Base-by-base conservation (phyloP, 2,329 filamentous ascomycete species). In the Colletotrichum tofieldiae region DNA sequence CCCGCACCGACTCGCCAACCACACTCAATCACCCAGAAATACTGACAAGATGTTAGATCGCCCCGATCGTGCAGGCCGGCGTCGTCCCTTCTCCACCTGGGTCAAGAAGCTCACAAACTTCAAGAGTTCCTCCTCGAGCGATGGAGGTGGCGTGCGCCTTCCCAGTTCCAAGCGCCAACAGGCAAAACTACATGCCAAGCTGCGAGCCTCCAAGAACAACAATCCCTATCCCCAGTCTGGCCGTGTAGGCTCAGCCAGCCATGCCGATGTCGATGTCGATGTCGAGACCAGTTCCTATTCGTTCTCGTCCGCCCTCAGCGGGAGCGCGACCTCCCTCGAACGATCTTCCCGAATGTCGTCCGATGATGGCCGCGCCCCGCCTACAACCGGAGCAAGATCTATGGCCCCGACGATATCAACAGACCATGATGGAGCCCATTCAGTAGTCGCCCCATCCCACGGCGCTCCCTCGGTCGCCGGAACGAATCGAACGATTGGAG, bases 31-130 rank as follows among this genome's bases (percentile, higher is more conserved):
- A 73, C 43, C 47, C 39, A 32, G 37, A 49, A 41, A 41, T 23
- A 65, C 83, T 85, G 77, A 85, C 77, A 65, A 60, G 39, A 80
- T 83, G 74, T 77, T 83, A 95, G 93, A 95, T 81, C 90, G 91
- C 76, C 87, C 91, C 76, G 85, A 85, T 76, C 84, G 88, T 75
- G 76, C 83, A 79, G 89, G 89, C 77, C 93, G 94, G 75, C 92
- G 95, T 77, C 91, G 94, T 75, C 96, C 95, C 32, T 98, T 98
- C 80, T 90, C 95, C 58, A 94, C 92, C 76, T 97, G 96, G 93
- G 94, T 99, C 86, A 97, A 95, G 87, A 95, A 95, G 79, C 90
- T 98, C 69, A 92, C 95, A 73, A 96, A 93, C 81, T 92, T 98
- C 83, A 98, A 97, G 82, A 81, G 79, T 67, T 87, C 85, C 67